Evolutionary conservation across 805 yeast genomes (phyloP).

Genomic region (Jamesozyma spencerorum): DNA sequence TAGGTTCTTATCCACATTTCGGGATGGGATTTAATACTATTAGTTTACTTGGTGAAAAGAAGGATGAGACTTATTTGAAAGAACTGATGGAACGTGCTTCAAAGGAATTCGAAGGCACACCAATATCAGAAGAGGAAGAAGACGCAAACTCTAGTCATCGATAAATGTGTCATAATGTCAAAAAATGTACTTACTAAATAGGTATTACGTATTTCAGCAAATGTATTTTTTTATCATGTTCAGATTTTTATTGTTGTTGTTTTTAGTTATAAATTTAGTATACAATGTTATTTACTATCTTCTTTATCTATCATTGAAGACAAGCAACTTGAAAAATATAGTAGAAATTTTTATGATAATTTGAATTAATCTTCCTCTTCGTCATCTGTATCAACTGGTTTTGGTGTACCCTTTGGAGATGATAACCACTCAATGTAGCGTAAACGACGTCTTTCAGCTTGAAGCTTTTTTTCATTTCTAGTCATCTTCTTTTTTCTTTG

Average conservation of each 20-base stretch:
- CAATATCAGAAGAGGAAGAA: conserved; percentile 52
- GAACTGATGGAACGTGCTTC: conserved; percentile 40
- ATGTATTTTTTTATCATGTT: too few species aligned
- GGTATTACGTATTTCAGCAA: too few species aligned
- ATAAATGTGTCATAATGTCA: too few species aligned
- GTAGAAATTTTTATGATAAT: neutral
- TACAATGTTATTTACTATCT: neutral
- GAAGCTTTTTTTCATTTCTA: conserved; percentile 86
- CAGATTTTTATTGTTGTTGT: too few species aligned
- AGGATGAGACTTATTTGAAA: conserved; percentile 32
- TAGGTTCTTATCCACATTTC: conserved; percentile 82
- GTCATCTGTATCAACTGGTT: conserved; percentile 87
- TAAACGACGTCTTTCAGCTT: conserved; percentile 88
- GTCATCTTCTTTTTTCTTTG: conserved; percentile 94
- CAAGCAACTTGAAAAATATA: neutral
- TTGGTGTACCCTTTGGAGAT: conserved; percentile 96
- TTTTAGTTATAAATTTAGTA: neutral
- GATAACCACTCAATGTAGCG: conserved; percentile 91
- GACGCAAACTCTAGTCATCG: conserved; percentile 24
- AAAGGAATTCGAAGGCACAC: conserved; percentile 43
- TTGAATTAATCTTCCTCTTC: conserved; percentile 36
- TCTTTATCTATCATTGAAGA: neutral
- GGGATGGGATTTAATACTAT: conserved; percentile 56
- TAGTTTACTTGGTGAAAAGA: conserved; percentile 56
- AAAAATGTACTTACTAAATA: too few species aligned